Percentiles rank a stretch among this genome's conserved stretches.
Conservation (phyloP, 106 monocot species). For the Dioscorea zingiberensis region DNA sequence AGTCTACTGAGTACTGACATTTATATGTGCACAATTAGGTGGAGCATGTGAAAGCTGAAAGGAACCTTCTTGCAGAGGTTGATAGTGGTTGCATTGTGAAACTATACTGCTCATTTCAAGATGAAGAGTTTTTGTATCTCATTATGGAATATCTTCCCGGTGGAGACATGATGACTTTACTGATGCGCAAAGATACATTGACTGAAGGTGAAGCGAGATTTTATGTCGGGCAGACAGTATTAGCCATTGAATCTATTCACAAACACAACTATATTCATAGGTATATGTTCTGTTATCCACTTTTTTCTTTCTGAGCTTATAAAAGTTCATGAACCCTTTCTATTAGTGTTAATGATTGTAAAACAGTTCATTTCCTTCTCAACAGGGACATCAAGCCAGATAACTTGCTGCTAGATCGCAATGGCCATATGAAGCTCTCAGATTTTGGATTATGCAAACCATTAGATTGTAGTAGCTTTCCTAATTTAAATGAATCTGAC, state of each 20-base stretch:
- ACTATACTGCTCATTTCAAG: constrained; percentile 31
- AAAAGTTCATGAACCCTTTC: background rate
- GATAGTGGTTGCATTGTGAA: constrained; percentile 30
- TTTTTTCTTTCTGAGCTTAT: background rate
- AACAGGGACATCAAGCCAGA: constrained; percentile 60
- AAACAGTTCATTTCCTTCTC: constrained; percentile 2
- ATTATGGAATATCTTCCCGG: constrained; percentile 68
- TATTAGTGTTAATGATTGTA: no score
- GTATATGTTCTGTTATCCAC: constrained; percentile 11
- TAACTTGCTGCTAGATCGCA: constrained; percentile 44
- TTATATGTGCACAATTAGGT: constrained; percentile 16
- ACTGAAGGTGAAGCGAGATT: constrained; percentile 51
- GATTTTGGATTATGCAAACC: constrained; percentile 65
- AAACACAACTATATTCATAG: constrained; percentile 61
- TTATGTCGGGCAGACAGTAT: constrained; percentile 52
- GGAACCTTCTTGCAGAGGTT: constrained; percentile 52
- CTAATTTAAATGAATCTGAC: constrained; percentile 34
- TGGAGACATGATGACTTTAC: constrained; percentile 51
- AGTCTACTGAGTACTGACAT: constrained; percentile 13
- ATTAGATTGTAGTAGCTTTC: constrained; percentile 39
- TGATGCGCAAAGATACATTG: constrained; percentile 41
- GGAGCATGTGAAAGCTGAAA: constrained; percentile 63
- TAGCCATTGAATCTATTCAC: constrained; percentile 58
- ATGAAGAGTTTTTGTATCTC: constrained; percentile 42
- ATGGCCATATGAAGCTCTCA: constrained; percentile 62